Conservation (phyloP, 2,329 filamentous ascomycete species). For the Fusarium lateritium region DNA sequence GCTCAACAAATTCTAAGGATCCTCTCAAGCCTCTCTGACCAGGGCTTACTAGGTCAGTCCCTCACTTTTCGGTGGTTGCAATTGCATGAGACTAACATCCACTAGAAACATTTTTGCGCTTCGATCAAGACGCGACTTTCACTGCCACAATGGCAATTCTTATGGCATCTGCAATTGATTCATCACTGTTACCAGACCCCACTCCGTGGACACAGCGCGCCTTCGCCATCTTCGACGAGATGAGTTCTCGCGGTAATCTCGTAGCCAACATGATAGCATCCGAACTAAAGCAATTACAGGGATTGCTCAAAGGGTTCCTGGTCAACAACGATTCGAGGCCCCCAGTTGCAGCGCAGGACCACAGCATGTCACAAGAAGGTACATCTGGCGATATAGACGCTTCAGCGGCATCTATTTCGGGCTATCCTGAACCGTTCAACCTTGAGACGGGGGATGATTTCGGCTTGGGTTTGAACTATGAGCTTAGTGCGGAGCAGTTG, state of each 20-base stretch:
- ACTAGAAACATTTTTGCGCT: constrained; percentile 31
- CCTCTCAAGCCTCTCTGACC: constrained; percentile 34
- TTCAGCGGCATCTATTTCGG: neutral
- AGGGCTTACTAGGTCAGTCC: constrained; percentile 28
- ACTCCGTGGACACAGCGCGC: constrained; percentile 58
- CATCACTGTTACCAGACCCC: constrained; percentile 53
- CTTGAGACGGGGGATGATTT: constrained; percentile 22
- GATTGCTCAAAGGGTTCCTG: constrained; percentile 15
- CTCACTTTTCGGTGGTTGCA: accelerated
- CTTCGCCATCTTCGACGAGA: constrained; percentile 62
- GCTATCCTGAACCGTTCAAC: constrained; percentile 11
- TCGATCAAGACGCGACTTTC: constrained; percentile 36
- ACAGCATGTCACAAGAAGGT: constrained; percentile 10
- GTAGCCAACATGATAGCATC: constrained; percentile 58
- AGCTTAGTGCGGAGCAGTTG: constrained; percentile 41
- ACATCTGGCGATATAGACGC: neutral
- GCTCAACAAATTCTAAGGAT: constrained; percentile 37
- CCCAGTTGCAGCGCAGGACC: neutral
- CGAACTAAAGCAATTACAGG: constrained; percentile 34
- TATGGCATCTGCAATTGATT: constrained; percentile 57
- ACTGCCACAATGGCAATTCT: constrained; percentile 57
- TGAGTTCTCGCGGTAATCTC: constrained; percentile 60
- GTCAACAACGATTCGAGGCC: constrained; percentile 10
- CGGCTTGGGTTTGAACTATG: constrained; percentile 32
- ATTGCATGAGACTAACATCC: neutral